Evolutionary conservation across 495 filamentous ascomycete genomes (phyloP).

Genomic region (Penicillium samsonianum): DNA sequence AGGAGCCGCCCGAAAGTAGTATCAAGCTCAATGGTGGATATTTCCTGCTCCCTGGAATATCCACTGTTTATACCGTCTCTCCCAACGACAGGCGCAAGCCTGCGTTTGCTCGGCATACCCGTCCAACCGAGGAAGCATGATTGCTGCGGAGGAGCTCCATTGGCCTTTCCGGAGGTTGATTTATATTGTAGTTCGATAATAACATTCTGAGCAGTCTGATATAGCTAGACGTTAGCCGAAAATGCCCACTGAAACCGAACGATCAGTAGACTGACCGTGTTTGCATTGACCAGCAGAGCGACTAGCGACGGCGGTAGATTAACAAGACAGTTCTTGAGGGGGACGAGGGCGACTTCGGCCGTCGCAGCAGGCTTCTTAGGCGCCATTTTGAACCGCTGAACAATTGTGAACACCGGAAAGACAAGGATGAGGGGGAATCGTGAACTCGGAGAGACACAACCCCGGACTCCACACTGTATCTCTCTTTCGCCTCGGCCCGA

Average conservation of each 20-base stretch:
- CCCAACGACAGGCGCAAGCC: constrained; percentile 67
- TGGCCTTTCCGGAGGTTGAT: constrained; percentile 39
- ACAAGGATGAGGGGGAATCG: constrained; percentile 14
- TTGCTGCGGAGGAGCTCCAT: constrained; percentile 53
- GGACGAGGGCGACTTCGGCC: constrained; percentile 76
- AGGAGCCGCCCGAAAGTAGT: constrained; percentile 82
- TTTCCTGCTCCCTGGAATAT: constrained; percentile 67
- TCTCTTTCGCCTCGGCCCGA: constrained; percentile 19
- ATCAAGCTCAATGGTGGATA: constrained; percentile 81
- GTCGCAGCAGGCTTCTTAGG: constrained; percentile 68
- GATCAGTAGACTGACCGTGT: constrained; percentile 65
- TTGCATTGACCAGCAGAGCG: constrained; percentile 77
- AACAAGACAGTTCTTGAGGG: constrained; percentile 90
- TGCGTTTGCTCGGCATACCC: constrained; percentile 89
- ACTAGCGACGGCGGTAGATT: constrained; percentile 89
- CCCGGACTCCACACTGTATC: constrained; percentile 30
- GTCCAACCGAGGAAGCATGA: constrained; percentile 93
- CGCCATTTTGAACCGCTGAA: constrained; percentile 51
- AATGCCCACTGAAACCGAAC: neutral
- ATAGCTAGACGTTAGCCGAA: constrained; percentile 17
- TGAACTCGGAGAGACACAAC: constrained; percentile 25
- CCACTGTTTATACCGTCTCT: constrained; percentile 68
- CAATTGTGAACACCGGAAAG: constrained; percentile 13
- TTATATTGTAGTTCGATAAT: constrained; percentile 83
- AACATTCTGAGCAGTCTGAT: constrained; percentile 87